phyloP scores from a whole-genome alignment of 192 early-diverging fungal species.

The Podila horticola region DNA sequence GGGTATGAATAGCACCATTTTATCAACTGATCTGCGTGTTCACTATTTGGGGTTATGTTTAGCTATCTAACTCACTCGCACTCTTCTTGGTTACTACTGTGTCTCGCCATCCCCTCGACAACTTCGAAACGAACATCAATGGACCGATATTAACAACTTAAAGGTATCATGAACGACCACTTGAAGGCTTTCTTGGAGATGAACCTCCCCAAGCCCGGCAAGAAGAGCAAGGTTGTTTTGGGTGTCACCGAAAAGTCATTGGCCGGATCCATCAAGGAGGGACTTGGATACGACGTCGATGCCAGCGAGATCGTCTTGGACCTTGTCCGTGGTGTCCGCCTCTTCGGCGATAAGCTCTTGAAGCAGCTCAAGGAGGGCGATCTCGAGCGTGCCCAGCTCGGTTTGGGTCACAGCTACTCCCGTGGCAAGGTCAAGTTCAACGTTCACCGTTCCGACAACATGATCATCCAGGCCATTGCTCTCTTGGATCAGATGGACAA shows the following conservation, averaged over 20 bases:
- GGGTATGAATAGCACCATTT: conserved; percentile 63
- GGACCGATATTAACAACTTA: background rate
- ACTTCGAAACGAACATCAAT: background rate
- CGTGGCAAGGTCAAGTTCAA: conserved; percentile 99
- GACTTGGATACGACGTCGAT: conserved; percentile 80
- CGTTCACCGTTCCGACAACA: conserved; percentile 97
- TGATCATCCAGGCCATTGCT: conserved; percentile 88
- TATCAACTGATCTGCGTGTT: too few relatives aligned
- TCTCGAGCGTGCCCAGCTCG: conserved; percentile 92
- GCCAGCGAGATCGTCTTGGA: conserved; percentile 88
- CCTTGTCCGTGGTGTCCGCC: conserved; percentile 92
- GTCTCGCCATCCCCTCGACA: background rate
- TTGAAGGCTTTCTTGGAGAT: conserved; percentile 96
- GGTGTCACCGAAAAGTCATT: conserved; percentile 88
- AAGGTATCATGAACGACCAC: conserved; percentile 87
- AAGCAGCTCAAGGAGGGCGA: conserved; percentile 93
- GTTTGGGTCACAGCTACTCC: conserved; percentile 98
- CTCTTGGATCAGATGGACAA: conserved; percentile 98
- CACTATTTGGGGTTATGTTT: too few relatives aligned
- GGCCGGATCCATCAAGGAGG: conserved; percentile 76
- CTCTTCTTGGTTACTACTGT: background rate
- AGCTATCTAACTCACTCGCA: background rate
- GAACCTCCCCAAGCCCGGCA: conserved; percentile 86
- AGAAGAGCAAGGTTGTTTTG: conserved; percentile 78
- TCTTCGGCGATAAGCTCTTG: conserved; percentile 91